A percentile compares a stretch with the other conserved stretches of the same genome.
These are phyloP conservation scores for Talaromyces sp. DNA, from an alignment of 2,329 filamentous ascomycete species.

Conservation along the genomic window DNA sequence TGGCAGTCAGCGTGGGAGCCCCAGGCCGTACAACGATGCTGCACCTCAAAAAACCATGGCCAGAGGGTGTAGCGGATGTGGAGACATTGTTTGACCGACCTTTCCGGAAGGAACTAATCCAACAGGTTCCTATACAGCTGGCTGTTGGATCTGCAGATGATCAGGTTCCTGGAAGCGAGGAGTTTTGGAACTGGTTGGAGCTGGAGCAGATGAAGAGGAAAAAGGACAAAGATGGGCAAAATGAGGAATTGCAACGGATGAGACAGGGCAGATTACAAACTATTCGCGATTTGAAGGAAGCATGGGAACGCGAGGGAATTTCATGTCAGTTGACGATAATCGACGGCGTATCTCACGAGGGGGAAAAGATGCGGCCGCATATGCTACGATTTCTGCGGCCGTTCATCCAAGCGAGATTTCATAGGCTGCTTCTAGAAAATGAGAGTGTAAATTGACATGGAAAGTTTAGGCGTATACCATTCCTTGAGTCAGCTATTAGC, in stretches of 20 bases:
- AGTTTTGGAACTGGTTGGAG: background rate
- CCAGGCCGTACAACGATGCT: slow-evolving; percentile 29
- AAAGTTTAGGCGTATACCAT: too few species aligned
- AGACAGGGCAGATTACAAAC: background rate
- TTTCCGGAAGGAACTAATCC: background rate
- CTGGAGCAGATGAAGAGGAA: background rate
- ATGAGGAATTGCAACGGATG: background rate
- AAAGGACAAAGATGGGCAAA: background rate
- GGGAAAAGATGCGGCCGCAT: background rate
- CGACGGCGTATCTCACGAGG: background rate
- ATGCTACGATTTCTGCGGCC: background rate
- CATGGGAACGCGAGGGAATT: background rate
- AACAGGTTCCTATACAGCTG: background rate
- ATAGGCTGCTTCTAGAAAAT: background rate
- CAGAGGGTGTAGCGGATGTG: slow-evolving; percentile 2
- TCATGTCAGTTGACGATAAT: background rate
- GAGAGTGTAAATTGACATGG: too few species aligned
- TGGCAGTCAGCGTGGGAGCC: slow-evolving; percentile 30
- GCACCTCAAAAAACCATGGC: slow-evolving; percentile 20
- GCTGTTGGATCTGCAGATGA: slow-evolving; percentile 1
- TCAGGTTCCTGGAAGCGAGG: background rate
- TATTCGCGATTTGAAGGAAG: background rate
- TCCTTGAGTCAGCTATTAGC: too few species aligned
- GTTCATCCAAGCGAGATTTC: background rate
- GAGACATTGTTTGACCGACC: background rate